Evolutionary conservation across 2,329 filamentous ascomycete genomes (phyloP), one percentile per base, ranked within the genome.

Genomic region (Acrocalymma vagum): DNA sequence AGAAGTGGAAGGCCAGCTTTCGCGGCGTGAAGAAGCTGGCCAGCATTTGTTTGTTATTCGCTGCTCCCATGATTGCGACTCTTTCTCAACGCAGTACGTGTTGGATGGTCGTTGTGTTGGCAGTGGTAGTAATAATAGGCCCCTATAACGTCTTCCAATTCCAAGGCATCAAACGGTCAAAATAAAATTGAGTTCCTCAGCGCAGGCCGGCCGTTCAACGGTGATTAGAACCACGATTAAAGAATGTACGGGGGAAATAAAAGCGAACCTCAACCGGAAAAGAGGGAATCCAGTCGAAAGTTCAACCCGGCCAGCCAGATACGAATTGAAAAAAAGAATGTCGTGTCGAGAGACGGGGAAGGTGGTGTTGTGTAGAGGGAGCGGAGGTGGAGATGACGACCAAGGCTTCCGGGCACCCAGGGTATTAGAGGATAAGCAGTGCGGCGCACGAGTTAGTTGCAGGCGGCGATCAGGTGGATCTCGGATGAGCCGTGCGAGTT

Each of bases 1-100:
- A 69, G 52, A 89, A 58, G 68, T 95, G 87, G 71, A 95, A 96
- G 31, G 87, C 45, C 41, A 95, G 67, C 70, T 95, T 95, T 37
- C 79, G 76, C 11, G 80, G 71, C 38, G 83, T 84, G 46, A 92
- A 80, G 72, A 59, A 60, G 29, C 58, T 52, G 24, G 43, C 28
- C 14, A 56, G 21, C 39, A 45, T 46, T 23, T 39, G 31, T 29
- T 32, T 24, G 15, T 38, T 29, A 32, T 37, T 35, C 29, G 42
- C 45, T 24, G 29, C 20, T 32, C 23, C 23, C 23, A 25, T 25
- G 23, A 9, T 25, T 25, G 8, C n/a, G 23, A 25, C 23, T 25
- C n/a, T 8, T 25, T n/a, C n/a, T n/a, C n/a, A 25, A n/a, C n/a
- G 23, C 9, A 9, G 23, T 25, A 25, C n/a, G 23, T 9, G 8